A percentile compares a stretch with the other conserved stretches of the same genome.
Evolutionary conservation across 352 stramenopile species (phyloP).

Genomic region (Globisporangium emineosum): DNA sequence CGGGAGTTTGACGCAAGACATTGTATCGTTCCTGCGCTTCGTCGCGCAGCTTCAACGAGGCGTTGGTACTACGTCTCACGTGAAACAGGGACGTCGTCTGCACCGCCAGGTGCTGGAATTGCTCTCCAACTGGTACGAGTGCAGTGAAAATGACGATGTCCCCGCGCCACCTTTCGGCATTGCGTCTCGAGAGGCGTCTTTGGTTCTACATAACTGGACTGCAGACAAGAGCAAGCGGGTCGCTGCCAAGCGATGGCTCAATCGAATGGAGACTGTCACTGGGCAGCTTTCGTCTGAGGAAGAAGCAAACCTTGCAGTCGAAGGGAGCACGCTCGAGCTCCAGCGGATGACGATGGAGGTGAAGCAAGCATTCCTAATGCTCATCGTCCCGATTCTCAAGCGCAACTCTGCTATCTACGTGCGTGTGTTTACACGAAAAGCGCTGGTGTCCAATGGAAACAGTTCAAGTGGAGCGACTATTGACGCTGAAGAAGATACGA

Average conservation of each 20-base stretch:
- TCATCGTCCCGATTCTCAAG: conserved; percentile 64
- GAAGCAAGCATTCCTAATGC: conserved; percentile 70
- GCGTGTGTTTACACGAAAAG: conserved; percentile 47
- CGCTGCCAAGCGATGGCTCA: conserved; percentile 42
- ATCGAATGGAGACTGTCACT: conserved; percentile 32
- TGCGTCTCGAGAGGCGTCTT: conserved; percentile 46
- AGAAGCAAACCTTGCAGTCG: conserved; percentile 23
- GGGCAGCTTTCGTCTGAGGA: conserved; percentile 13
- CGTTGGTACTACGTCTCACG: conserved; percentile 10
- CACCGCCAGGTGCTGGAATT: conserved; percentile 32
- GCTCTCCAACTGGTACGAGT: conserved; percentile 49
- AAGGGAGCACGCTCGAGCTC: conserved; percentile 45
- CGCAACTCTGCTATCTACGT: conserved; percentile 47
- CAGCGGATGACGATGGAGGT: conserved; percentile 60
- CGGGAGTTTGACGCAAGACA: conserved; percentile 13
- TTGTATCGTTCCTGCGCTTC: conserved; percentile 26
- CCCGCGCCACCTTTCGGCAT: conserved; percentile 50
- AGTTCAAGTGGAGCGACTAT: background rate
- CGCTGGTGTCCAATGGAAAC: background rate
- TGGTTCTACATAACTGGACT: conserved; percentile 68
- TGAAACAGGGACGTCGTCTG: conserved; percentile 27
- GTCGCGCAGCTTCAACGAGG: conserved; percentile 16
- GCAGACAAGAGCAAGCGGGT: conserved; percentile 32
- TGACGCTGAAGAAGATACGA: conserved; percentile 21
- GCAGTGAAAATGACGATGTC: conserved; percentile 18